These are phyloP conservation scores for Agrostemma githago DNA, from an alignment of 148 eudicot genomes.

Conservation along the genomic window DNA sequence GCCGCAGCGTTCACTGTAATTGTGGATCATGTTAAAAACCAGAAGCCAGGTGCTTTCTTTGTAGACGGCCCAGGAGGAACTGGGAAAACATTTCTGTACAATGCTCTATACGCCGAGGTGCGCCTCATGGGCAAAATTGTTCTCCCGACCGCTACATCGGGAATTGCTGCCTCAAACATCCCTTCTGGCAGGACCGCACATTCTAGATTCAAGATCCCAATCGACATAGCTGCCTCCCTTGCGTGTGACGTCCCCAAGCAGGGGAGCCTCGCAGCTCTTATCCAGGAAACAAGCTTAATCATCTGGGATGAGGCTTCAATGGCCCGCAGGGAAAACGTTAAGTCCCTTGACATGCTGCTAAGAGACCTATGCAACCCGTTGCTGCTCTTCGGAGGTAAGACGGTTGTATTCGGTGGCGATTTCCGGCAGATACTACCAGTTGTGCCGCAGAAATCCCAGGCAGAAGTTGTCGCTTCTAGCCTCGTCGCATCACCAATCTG, in stretches of 20 bases:
- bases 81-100: neutral
- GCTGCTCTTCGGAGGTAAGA: neutral
- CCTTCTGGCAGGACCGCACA: neutral
- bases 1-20: neutral
- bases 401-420: neutral
- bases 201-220: slow-evolving; percentile 3
- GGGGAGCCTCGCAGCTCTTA: neutral
- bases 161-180: neutral
- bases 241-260: slow-evolving; percentile 10
- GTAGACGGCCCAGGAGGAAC: neutral
- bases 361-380: neutral
- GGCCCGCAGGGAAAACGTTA: neutral
- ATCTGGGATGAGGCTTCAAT: neutral
- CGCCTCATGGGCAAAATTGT: neutral
- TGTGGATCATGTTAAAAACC: neutral
- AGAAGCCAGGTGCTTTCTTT: neutral
- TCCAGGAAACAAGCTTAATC: neutral
- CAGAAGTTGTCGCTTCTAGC: neutral
- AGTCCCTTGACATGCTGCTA: neutral
- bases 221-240: neutral
- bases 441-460: neutral
- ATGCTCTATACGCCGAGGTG: neutral
- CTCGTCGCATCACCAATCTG: neutral
- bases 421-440: neutral
- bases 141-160: neutral